Evolutionary conservation across 306 rosid genomes (phyloP), one percentile per base, ranked within the genome.

Genomic region (Echinosophora koreensis): DNA sequence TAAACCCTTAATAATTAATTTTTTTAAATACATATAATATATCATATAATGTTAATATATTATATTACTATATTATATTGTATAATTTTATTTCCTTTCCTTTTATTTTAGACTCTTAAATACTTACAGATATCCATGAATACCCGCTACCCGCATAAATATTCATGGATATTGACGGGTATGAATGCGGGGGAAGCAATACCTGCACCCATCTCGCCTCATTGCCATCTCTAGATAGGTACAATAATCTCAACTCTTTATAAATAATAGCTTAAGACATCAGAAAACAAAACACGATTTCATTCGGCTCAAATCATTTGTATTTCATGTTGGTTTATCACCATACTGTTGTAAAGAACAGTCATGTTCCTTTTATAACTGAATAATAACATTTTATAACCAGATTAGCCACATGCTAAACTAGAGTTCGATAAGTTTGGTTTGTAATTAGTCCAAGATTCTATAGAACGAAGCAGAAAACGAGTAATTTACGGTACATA

Each of bases 351-450:
- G 17, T 41, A 37, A 73, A 57, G 44, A 73, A 13, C 44, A 42
- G 32, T 22, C 71, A 42, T 3, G 10, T 30, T 22, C 62, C 50
- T 47, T 27, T 18, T 34, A 2, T 34, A 50, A 51, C 38, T 22
- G 61, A 61, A 52, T 13, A 58, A 49, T 47, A 15, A n/a, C 9
- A 37, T 27, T 56, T 39, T 73, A 32, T 73, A 68, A 74, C 17
- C 69, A 37, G 52, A 47, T 74, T 74, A 66, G 27, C 57, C 70
- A 47, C 41, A 67, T 5, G 77, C 22, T 8, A 74, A 81, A 74
- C 58, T 39, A 69, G 63, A 15, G 81, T 69, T 69, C 46, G 60
- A 68, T 64, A 28, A 60, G 17, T 56, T 30, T 38, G 28, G 28
- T 71, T 9, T 17, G 66, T 38, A 49, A 11, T 60, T 41, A 47